Evolutionary conservation across 2,329 filamentous ascomycete species (phyloP).

Genomic region (Pseudopithomyces chartarum): DNA sequence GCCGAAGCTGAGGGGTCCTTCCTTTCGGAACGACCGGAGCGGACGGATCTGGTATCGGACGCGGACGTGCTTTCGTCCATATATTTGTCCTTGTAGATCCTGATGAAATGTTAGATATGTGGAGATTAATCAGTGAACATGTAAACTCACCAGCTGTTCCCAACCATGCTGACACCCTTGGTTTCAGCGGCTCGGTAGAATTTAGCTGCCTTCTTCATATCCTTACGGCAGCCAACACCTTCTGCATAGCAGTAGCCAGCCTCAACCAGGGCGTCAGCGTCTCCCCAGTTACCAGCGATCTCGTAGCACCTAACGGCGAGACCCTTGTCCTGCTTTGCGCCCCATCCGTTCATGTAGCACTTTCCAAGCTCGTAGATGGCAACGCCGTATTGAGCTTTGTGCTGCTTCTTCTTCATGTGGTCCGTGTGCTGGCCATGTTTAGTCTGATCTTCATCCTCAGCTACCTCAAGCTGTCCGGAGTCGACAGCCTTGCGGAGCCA

Average conservation of each 20-base stretch:
- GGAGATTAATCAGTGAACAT: background rate
- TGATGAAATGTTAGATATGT: conserved; percentile 44
- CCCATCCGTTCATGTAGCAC: conserved; percentile 98
- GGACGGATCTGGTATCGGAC: conserved; percentile 49
- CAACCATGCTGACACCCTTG: conserved; percentile 96
- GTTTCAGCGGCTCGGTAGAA: conserved; percentile 90
- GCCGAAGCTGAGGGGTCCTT: conserved; percentile 40
- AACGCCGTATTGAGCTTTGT: conserved; percentile 90
- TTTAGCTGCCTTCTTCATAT: conserved; percentile 89
- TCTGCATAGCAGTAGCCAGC: conserved; percentile 96
- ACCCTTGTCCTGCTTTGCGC: conserved; percentile 87
- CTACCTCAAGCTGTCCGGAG: conserved; percentile 78
- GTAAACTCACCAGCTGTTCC: conserved; percentile 87
- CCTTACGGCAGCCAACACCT: conserved; percentile 92
- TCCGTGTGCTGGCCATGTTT: conserved; percentile 68
- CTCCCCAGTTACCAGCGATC: conserved; percentile 93
- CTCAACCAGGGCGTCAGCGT: conserved; percentile 90
- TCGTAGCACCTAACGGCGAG: conserved; percentile 93
- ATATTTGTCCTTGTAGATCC: conserved; percentile 98
- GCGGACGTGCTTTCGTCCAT: conserved; percentile 57
- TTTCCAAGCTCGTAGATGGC: conserved; percentile 97
- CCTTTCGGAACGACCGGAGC: conserved; percentile 52
- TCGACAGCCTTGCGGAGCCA: conserved; percentile 94
- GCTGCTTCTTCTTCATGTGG: conserved; percentile 74
- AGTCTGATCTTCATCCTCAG: conserved; percentile 73